Conservation (phyloP, 805 yeast species). For the Candida stauntonica region DNA sequence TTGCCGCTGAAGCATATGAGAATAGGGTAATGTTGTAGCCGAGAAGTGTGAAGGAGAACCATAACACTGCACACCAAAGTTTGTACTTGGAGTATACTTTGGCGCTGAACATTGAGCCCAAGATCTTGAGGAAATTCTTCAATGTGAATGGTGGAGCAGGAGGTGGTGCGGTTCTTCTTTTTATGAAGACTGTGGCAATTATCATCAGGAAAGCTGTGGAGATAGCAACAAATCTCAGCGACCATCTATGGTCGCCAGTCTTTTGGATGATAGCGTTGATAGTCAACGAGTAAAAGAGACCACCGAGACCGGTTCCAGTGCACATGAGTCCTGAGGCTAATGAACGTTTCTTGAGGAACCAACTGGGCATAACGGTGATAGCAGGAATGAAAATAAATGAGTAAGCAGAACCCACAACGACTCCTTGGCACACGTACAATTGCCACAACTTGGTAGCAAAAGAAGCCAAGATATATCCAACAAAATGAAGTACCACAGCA, state of each 20-base stretch:
- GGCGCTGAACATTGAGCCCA: constrained; percentile 28
- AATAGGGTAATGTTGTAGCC: constrained; percentile 41
- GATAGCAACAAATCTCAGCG: constrained; percentile 43
- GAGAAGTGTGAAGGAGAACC: constrained; percentile 35
- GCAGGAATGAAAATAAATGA: constrained; percentile 57
- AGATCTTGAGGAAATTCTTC: constrained; percentile 7
- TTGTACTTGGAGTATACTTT: constrained; percentile 27
- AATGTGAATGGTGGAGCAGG: constrained; percentile 3
- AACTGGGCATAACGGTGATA: constrained; percentile 57
- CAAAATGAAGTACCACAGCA: constrained; percentile 49
- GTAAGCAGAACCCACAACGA: constrained; percentile 47
- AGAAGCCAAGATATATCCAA: constrained; percentile 56
- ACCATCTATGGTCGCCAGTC: constrained; percentile 43
- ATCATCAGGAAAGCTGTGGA: constrained; percentile 31
- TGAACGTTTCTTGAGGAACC: constrained; percentile 62
- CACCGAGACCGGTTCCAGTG: constrained; percentile 52
- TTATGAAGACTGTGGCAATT: constrained; percentile 36
- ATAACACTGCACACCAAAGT: constrained; percentile 29
- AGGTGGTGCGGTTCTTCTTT: constrained; percentile 27
- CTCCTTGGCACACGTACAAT: constrained; percentile 62
- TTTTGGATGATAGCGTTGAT: constrained; percentile 37
- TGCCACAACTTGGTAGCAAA: constrained; percentile 59
- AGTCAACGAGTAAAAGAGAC: constrained; percentile 40
- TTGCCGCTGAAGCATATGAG: constrained; percentile 43
- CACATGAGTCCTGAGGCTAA: constrained; percentile 43